A percentile compares a stretch with the other conserved stretches of the same genome.
Conservation (phyloP, 1,139 yeast species). For the Suhomyces atakaporum region DNA sequence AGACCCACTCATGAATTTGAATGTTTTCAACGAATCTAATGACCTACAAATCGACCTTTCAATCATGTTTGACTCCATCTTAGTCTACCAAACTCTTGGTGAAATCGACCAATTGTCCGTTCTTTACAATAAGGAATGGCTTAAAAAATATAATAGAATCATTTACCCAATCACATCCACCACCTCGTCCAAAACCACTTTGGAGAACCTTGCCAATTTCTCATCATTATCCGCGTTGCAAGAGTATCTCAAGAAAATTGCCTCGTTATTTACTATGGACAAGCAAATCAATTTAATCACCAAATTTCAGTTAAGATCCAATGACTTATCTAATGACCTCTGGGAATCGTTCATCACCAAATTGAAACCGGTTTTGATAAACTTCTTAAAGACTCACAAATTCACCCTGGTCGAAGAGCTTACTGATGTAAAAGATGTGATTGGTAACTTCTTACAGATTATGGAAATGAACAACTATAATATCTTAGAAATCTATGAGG, state of each 20-base stretch:
- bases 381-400: conserved; percentile 34
- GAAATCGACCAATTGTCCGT: conserved; percentile 60
- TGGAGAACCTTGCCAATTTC: conserved; percentile 22
- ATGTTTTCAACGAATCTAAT: conserved; percentile 47
- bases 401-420: conserved; percentile 35
- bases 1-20: conserved; percentile 49
- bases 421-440: conserved; percentile 48
- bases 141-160: conserved; percentile 70
- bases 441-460: conserved; percentile 76
- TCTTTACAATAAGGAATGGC: conserved; percentile 72
- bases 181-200: conserved; percentile 15
- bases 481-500: conserved; percentile 60
- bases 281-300: conserved; percentile 61
- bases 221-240: conserved; percentile 40
- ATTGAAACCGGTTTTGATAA: conserved; percentile 54
- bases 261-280: conserved; percentile 80
- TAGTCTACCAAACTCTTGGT: conserved; percentile 77
- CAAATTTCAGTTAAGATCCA: conserved; percentile 54
- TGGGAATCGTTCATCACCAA: conserved; percentile 73
- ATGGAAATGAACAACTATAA: conserved; percentile 72
- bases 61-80: conserved; percentile 77
- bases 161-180: conserved; percentile 60
- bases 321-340: conserved; percentile 66
- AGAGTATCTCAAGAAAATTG: conserved; percentile 60
- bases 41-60: conserved; percentile 55